A percentile compares a stretch with the other conserved stretches of the same genome.
phyloP scores from a whole-genome alignment of 2,329 filamentous ascomycete species.

The Diaporthe sp. region DNA sequence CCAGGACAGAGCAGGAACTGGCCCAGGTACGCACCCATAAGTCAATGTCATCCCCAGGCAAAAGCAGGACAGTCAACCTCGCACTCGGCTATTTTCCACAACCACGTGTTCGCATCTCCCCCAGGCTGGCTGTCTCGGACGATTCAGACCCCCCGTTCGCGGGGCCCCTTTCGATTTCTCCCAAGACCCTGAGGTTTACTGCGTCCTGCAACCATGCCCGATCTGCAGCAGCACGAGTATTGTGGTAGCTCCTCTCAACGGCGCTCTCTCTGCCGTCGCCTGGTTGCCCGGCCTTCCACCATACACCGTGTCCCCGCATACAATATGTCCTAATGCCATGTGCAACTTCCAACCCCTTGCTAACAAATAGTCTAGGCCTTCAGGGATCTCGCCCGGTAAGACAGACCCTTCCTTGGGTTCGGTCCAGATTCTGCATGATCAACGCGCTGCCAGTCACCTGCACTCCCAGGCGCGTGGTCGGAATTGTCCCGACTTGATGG shows the following conservation, averaged over 20 bases:
- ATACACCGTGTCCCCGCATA: conserved; percentile 5
- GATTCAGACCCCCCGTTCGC: conserved; percentile 18
- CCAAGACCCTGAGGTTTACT: background rate
- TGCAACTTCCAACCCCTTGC: conserved; percentile 33
- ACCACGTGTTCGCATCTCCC: conserved; percentile 17
- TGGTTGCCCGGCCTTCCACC: background rate
- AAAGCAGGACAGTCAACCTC: conserved; percentile 2
- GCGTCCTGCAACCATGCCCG: conserved; percentile 1
- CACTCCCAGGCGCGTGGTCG: background rate
- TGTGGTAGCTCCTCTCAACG: background rate
- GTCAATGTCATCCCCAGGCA: background rate
- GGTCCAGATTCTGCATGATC: conserved; percentile 22
- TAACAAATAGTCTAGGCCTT: conserved; percentile 48
- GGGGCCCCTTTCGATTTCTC: background rate
- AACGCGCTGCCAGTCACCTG: background rate
- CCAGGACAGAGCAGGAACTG: conserved; percentile 38
- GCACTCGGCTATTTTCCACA: conserved; percentile 20
- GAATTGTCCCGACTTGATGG: conserved; percentile 22
- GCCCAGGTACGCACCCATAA: conserved; percentile 35
- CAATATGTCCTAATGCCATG: background rate
- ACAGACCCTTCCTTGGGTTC: conserved; percentile 24
- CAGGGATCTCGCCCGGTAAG: conserved; percentile 51
- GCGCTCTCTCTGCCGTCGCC: background rate
- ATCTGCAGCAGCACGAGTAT: conserved; percentile 6
- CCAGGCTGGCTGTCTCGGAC: background rate